Percentiles rank a stretch among this genome's conserved stretches.
Evolutionary conservation across 2,329 filamentous ascomycete genomes (phyloP).

Genomic region (Phialophora verrucosa): DNA sequence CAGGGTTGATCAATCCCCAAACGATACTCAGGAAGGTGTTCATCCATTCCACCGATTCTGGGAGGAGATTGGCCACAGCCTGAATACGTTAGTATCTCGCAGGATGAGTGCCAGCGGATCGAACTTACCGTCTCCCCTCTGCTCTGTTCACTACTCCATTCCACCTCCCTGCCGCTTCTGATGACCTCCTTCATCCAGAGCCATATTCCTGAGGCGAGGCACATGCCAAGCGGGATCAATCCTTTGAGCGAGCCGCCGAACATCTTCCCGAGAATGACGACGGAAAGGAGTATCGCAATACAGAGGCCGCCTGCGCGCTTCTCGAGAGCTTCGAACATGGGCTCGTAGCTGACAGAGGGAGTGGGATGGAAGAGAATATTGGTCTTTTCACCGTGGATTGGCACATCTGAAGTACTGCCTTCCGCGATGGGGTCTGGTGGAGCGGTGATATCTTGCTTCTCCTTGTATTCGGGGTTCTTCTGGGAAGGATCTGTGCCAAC

Average conservation of each 20-base stretch:
- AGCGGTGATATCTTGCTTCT: conserved; percentile 85
- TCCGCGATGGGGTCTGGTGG: conserved; percentile 84
- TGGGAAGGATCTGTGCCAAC: conserved; percentile 74
- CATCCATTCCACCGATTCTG: conserved; percentile 95
- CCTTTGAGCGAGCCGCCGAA: conserved; percentile 80
- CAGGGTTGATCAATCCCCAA: conserved; percentile 92
- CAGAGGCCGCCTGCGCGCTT: conserved; percentile 74
- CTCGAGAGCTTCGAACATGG: conserved; percentile 80
- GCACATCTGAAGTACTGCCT: conserved; percentile 88
- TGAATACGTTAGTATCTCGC: conserved; percentile 41
- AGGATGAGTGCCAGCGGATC: background rate
- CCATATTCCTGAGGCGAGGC: conserved; percentile 77
- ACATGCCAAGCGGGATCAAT: conserved; percentile 73
- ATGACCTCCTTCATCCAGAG: conserved; percentile 90
- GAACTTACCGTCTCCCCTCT: conserved; percentile 73
- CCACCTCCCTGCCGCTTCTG: conserved; percentile 77
- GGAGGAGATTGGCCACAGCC: conserved; percentile 85
- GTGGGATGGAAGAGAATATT: conserved; percentile 96
- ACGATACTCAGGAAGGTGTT: conserved; percentile 83
- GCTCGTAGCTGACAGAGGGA: conserved; percentile 85
- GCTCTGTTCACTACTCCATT: conserved; percentile 87
- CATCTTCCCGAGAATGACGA: conserved; percentile 76
- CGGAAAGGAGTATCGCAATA: conserved; percentile 71
- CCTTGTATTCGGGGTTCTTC: conserved; percentile 77
- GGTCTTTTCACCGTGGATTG: conserved; percentile 94